Conservation (phyloP, 2,329 filamentous ascomycete genomes). For the Cladosporium sp. region DNA sequence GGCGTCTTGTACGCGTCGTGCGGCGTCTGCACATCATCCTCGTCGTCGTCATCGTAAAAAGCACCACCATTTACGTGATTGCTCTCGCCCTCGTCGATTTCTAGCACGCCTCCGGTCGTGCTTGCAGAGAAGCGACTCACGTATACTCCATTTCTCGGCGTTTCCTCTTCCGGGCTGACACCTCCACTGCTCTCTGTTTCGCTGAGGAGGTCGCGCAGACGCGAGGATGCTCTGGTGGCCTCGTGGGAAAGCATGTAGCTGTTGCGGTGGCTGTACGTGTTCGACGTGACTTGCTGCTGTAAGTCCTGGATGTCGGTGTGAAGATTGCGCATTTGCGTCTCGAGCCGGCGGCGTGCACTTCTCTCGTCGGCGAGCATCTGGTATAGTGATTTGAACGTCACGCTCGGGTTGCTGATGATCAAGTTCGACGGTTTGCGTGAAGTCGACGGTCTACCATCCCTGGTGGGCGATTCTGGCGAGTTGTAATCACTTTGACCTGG, state of each 20-base stretch:
- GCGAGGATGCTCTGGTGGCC: constrained; percentile 12
- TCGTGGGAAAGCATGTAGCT: constrained; percentile 27
- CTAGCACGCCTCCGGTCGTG: constrained; percentile 21
- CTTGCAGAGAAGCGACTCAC: constrained; percentile 15
- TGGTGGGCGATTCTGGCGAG: neutral
- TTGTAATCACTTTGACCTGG: constrained; percentile 4
- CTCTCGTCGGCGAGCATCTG: constrained; percentile 41
- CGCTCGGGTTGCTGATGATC: constrained; percentile 17
- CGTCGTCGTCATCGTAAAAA: constrained; percentile 19
- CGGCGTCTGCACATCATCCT: constrained; percentile 27
- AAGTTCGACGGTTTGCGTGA: constrained; percentile 6
- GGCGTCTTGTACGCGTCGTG: constrained; percentile 33
- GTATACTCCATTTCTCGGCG: neutral
- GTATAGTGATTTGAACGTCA: constrained; percentile 38
- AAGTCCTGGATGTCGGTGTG: constrained; percentile 33
- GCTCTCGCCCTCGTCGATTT: constrained; percentile 26
- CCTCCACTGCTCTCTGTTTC: constrained; percentile 26
- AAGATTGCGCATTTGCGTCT: constrained; percentile 33
- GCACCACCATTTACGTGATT: constrained; percentile 17
- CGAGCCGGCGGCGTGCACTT: constrained; percentile 37
- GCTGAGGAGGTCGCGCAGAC: constrained; percentile 30
- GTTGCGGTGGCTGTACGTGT: constrained; percentile 26
- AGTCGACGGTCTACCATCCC: neutral
- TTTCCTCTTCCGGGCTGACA: constrained; percentile 19
- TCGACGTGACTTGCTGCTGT: constrained; percentile 34